Conservation (phyloP, 495 filamentous ascomycete genomes). For the Bathelium albidoporum region DNA sequence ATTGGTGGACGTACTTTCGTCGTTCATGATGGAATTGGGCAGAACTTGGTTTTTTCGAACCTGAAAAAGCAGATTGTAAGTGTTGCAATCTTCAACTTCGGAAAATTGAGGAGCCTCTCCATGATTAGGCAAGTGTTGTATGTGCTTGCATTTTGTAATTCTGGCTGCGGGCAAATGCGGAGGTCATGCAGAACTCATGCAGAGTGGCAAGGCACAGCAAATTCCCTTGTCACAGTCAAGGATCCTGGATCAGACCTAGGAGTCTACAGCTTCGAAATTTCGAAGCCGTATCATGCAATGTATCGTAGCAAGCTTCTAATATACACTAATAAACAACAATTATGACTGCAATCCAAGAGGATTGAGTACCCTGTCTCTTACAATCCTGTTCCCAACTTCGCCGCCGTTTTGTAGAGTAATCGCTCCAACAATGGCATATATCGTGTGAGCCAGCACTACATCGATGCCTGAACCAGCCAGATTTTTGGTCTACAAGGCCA, state of each 20-base stretch:
- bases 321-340: no score
- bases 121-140: no score
- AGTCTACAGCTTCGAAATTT: no score
- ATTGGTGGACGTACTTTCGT: slow-evolving; percentile 14
- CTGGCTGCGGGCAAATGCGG: no score
- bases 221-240: no score
- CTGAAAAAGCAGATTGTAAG: neutral
- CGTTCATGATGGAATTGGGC: slow-evolving; percentile 12
- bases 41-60: neutral
- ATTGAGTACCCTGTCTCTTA: slow-evolving; percentile 63
- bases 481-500: slow-evolving; percentile 51
- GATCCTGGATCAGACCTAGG: no score
- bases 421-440: slow-evolving; percentile 83
- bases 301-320: no score
- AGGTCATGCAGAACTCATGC: no score
- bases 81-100: neutral
- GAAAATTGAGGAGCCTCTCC: no score
- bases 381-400: slow-evolving; percentile 60
- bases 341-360: slow-evolving; percentile 34
- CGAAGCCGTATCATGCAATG: no score
- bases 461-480: slow-evolving; percentile 60
- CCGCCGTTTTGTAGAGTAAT: slow-evolving; percentile 77
- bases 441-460: slow-evolving; percentile 57
- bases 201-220: no score
- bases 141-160: no score